Conservation (phyloP, 352 stramenopile species). For the Phytophthora megakarya region DNA sequence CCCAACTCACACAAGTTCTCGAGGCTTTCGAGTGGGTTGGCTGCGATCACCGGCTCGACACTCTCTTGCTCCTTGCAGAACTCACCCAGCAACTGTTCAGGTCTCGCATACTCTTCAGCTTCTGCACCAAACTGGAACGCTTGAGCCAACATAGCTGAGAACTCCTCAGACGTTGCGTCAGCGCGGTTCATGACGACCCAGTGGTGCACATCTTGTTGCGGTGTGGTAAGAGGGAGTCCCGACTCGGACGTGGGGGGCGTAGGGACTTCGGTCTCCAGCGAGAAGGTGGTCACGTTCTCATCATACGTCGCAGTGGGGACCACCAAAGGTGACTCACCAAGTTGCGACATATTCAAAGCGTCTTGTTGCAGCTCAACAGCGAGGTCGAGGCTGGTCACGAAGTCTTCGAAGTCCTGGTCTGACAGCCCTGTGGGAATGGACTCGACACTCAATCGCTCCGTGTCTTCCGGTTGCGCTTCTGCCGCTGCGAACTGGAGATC, state of each 20-base stretch:
- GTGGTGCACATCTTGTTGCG: conserved; percentile 37
- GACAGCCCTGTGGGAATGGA: conserved; percentile 27
- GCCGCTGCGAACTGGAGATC: conserved; percentile 32
- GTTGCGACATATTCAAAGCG: background rate
- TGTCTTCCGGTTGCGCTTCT: conserved; percentile 8
- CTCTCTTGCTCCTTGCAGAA: conserved; percentile 20
- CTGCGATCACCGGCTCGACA: conserved; percentile 1
- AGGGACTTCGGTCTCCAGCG: background rate
- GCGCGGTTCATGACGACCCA: conserved; percentile 36
- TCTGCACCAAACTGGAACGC: conserved; percentile 16
- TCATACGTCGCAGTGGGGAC: conserved; percentile 10
- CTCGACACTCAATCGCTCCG: conserved; percentile 15
- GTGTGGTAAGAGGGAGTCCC: conserved; percentile 14
- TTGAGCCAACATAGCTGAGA: conserved; percentile 21
- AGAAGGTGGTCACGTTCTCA: conserved; percentile 15
- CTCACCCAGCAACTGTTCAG: conserved; percentile 22
- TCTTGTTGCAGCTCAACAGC: conserved; percentile 27
- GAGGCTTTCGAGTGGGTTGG: background rate
- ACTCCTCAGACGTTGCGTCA: conserved; percentile 33
- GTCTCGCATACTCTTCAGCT: conserved; percentile 7
- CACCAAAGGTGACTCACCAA: conserved; percentile 31
- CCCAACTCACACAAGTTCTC: conserved; percentile 23
- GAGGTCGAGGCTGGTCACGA: conserved; percentile 33
- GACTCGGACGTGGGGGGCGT: background rate
- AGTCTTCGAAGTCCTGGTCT: conserved; percentile 33